phyloP scores from a whole-genome alignment of 78 protist genomes.

The Protostelium mycophagum region DNA sequence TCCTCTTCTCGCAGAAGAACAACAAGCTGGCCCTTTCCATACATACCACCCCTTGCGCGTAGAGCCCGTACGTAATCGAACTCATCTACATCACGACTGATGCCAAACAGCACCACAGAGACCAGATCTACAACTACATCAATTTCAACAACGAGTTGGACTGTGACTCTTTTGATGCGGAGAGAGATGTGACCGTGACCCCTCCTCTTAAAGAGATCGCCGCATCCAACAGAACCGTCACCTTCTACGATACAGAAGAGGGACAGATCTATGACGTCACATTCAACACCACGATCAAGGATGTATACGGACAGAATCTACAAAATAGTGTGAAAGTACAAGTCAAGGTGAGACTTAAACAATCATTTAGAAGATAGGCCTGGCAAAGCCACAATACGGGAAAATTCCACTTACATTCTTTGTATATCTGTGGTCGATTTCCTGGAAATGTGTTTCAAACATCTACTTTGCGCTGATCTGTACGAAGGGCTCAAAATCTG shows the following conservation, averaged over 20 bases:
- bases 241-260: not conserved
- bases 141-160: not conserved
- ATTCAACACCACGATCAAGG: not conserved
- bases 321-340: not conserved
- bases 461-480: too few species aligned
- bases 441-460: too few species aligned
- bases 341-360: not conserved
- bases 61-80: not conserved
- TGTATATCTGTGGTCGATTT: too few species aligned
- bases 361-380: too few species aligned
- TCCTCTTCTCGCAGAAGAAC: not conserved
- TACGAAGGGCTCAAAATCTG: too few species aligned
- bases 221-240: not conserved
- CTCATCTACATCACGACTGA: not conserved
- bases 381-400: too few species aligned
- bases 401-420: too few species aligned
- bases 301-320: not conserved
- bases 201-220: not conserved
- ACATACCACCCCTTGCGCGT: not conserved
- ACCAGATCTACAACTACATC: not conserved
- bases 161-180: not conserved
- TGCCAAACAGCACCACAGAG: not conserved
- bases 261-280: not conserved
- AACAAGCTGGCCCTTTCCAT: not conserved
- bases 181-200: not conserved